Evolutionary conservation across 2,329 filamentous ascomycete genomes (phyloP), one percentile per base, ranked within the genome.

Genomic region (Rhynchosporium agropyri): DNA sequence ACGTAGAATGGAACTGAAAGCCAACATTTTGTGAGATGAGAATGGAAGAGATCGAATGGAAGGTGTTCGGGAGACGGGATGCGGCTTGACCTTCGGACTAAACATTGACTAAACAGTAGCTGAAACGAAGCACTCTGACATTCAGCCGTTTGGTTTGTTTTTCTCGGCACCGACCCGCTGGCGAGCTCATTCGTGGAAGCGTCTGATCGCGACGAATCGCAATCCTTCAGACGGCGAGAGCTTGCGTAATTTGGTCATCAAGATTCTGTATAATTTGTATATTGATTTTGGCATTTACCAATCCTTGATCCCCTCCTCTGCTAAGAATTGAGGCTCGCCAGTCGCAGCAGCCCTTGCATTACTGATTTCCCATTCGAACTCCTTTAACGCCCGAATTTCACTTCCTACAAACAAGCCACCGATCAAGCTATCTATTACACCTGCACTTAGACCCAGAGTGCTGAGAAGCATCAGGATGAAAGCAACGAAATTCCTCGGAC

Each of bases 331-430:
- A 8, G 65, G 38, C 38, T 74, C 74, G 6, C 70, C 70, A 33
- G 68, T 70, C 29, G 74, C 74, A 12, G 67, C 68, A 3, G 66
- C 69, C 65, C 75, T 87, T 12, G 89, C 88, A 73, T 90, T 93
- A 57, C 79, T 79, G 31, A 98, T 88, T 76, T 99, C 95, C 90
- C 92, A 97, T 74, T 95, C 87, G 77, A 98, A 98, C 79, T 99
- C 95, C 71, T 86, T 88, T 60, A 99, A 78, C 3, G 89, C 88
- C 63, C 92, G 83, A 63, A 97, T 77, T 78, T 99, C 95, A 65
- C 87, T 87, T 10, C 89, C 88, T 63, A 97, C 89, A 75, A 99
- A 99, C 55, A 98, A 76, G 0, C 95, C 83, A 0, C 92, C 90
- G 74, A 98, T 90, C 46, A 98, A 77, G 0, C 94, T 93, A 73